Conservation (phyloP, 257 asterid genomes). For the Nicotiana knightiana region DNA sequence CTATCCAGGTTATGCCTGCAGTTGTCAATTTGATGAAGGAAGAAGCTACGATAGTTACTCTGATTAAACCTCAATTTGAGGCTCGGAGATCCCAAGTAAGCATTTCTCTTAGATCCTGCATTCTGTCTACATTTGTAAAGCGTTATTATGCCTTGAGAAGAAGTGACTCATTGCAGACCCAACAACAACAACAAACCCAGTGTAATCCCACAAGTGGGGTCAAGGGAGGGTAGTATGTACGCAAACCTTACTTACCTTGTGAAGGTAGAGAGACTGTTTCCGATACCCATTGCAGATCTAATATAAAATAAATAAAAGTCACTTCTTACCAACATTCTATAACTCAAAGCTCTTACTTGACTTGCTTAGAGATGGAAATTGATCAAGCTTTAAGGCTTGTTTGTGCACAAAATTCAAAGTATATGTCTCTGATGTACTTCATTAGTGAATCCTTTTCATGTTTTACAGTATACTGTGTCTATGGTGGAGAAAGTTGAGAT, state of each 20-base stretch:
- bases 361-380: not conserved
- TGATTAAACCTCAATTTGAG: slow-evolving; percentile 95
- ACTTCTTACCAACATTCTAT: not conserved
- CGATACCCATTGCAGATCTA: not conserved
- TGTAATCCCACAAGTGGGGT: too few species aligned
- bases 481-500: slow-evolving; percentile 1
- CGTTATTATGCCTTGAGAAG: not conserved
- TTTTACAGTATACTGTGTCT: not conserved
- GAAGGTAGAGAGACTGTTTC: too few species aligned
- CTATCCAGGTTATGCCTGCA: slow-evolving; percentile 92
- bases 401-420: not conserved
- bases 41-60: slow-evolving; percentile 60
- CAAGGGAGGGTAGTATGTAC: too few species aligned
- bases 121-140: not conserved
- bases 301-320: not conserved
- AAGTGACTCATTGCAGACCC: not conserved
- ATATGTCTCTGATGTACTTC: not conserved
- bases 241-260: too few species aligned
- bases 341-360: not conserved
- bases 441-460: not conserved
- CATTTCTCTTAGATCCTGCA: not conserved
- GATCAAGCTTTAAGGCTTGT: not conserved
- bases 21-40: slow-evolving; percentile 78
- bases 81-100: slow-evolving; percentile 86
- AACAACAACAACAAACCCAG: too few species aligned